Evolutionary conservation across 306 rosid genomes (phyloP).

Genomic region (Vigna mungo): DNA sequence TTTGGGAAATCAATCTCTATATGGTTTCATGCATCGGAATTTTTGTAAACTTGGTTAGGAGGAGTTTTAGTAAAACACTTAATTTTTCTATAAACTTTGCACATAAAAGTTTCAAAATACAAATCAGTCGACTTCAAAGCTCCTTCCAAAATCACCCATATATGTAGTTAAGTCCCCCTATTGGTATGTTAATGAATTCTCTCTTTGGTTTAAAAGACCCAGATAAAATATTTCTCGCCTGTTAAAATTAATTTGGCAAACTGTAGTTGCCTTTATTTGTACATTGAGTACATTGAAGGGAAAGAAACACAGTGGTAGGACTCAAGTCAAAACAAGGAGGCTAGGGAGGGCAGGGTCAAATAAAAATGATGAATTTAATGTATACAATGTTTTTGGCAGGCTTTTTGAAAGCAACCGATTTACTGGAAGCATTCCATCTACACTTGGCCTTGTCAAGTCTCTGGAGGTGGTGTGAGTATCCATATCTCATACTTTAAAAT

Average conservation of each 20-base stretch:
- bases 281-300: neutral
- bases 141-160: neutral
- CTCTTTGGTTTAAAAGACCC: neutral
- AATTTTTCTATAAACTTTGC: neutral
- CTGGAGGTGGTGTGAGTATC: constrained; percentile 75
- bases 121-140: neutral
- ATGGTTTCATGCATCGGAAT: neutral
- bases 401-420: constrained; percentile 63
- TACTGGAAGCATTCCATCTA: constrained; percentile 63
- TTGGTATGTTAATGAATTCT: constrained; percentile 4
- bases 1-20: neutral
- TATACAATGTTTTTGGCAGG: constrained; percentile 51
- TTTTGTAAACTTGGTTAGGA: neutral
- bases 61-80: neutral
- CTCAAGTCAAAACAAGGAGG: neutral
- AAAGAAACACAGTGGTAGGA: neutral
- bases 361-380: constrained; percentile 8
- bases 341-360: neutral
- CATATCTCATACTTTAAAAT: constrained; percentile 29
- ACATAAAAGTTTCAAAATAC: neutral
- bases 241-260: constrained; percentile 3
- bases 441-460: constrained; percentile 58
- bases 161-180: neutral
- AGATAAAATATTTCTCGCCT: constrained; percentile 1
- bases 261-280: neutral